Evolutionary conservation across 2,329 filamentous ascomycete genomes (phyloP).

Genomic region (Colletotrichum euphorbiae): DNA sequence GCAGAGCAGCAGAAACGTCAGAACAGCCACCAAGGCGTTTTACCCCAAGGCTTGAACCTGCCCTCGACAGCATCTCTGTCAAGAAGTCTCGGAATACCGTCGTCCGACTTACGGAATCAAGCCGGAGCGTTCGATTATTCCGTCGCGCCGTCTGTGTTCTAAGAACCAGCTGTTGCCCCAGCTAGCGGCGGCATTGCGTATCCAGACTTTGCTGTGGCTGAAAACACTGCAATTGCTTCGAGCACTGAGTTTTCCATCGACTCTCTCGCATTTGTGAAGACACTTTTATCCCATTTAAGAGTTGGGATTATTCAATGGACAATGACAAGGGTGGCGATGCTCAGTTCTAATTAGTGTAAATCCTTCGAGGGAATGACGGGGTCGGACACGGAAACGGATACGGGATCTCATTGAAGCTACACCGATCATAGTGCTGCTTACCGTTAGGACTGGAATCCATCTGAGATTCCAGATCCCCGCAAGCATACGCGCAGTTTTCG

Average conservation of each 20-base stretch:
- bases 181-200: background rate
- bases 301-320: conserved; percentile 9
- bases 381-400: conserved; percentile 41
- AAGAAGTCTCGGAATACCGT: background rate
- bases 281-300: conserved; percentile 32
- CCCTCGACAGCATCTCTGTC: background rate
- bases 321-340: background rate
- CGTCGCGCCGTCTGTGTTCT: conserved; percentile 4
- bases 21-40: conserved; percentile 3
- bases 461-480: too few species aligned
- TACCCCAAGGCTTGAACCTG: background rate
- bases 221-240: background rate
- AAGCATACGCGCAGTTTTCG: too few species aligned
- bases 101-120: conserved; percentile 3
- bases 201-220: background rate
- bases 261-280: conserved; percentile 12
- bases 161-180: background rate
- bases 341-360: conserved; percentile 6
- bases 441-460: too few species aligned
- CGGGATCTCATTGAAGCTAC: background rate
- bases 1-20: background rate
- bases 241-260: conserved; percentile 1
- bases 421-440: too few species aligned
- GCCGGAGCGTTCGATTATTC: conserved; percentile 2
- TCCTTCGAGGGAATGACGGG: conserved; percentile 3